Base-by-base conservation (phyloP, 2,329 filamentous ascomycete genomes). In the Trichoderma afroharzianum region DNA sequence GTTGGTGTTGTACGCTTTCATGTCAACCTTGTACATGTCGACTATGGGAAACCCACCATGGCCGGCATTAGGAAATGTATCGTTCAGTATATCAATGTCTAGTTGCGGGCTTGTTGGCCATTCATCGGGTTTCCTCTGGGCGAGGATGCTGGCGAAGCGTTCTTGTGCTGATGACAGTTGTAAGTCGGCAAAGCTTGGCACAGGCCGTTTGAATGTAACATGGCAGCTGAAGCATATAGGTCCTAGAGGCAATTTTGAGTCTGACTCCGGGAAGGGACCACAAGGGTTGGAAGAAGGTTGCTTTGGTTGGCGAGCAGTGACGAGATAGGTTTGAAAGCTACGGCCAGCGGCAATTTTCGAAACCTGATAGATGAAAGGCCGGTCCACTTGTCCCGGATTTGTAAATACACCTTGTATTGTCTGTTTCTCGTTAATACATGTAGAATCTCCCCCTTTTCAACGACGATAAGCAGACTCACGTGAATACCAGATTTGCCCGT, bases 331-430 rank as follows among this genome's bases (percentile, higher is more conserved):
- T 64, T 81, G 81, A 73, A 88, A 88, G 9, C 82, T 83, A 30
- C 83, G 82, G 15, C 85, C 84, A 2, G 82, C 79, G 24, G 83
- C 80, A 3, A 88, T 73, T 4, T 80, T 78, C 2, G 81, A 80
- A 2, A 87, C 84, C 32, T 83, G 81, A 76, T 87, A 88, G 68
- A 89, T 78, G 74, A 87, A 88, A 1, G 88, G 87, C 3, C 86
- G 82, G 73, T 88, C 84, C 1, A 76, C 71, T 6, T 80, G 76
- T 7, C 85, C 87, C 0, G 80, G 79, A 28, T 84, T 81, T 2
- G 85, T 85, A 75, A 89, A 90, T 74, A 84, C 86, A 14, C 86
- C 87, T 74, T 88, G 85, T 30, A 89, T 85, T 11, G 86, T 85
- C 87, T 88, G 39, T n/a, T 5, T 14, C 2, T 6, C 33, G n/a